phyloP scores from a whole-genome alignment of 805 yeast species.

The Suhomyces emberorum region DNA sequence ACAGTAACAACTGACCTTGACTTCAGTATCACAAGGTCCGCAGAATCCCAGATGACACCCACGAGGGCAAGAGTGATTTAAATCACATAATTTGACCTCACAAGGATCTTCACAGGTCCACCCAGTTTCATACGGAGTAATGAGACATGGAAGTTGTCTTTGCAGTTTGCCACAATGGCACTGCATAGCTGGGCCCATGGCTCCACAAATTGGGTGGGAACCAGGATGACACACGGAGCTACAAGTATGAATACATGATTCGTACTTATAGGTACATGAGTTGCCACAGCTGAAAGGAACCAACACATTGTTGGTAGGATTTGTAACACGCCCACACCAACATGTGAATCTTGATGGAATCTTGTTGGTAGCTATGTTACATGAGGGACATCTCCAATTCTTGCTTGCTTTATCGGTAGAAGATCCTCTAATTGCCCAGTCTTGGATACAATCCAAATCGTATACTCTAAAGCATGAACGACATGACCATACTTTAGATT shows the following conservation, averaged over 20 bases:
- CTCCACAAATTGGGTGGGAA: constrained; percentile 77
- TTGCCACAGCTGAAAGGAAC: constrained; percentile 89
- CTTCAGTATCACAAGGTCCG: constrained; percentile 59
- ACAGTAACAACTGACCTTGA: constrained; percentile 67
- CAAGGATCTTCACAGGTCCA: constrained; percentile 69
- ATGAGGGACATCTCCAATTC: constrained; percentile 85
- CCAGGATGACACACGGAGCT: constrained; percentile 83
- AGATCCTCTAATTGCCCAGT: constrained; percentile 81
- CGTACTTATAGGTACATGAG: constrained; percentile 58
- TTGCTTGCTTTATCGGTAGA: constrained; percentile 53
- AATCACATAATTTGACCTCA: constrained; percentile 55
- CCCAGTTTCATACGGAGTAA: constrained; percentile 64
- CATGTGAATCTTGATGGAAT: constrained; percentile 64
- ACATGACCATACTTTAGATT: constrained; percentile 77
- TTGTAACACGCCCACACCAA: constrained; percentile 82
- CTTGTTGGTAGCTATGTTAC: constrained; percentile 51
- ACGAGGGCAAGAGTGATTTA: constrained; percentile 62
- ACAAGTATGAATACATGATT: constrained; percentile 70
- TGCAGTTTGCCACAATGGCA: constrained; percentile 73
- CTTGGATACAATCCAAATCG: constrained; percentile 77
- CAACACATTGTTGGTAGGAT: constrained; percentile 56
- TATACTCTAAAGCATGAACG: constrained; percentile 74
- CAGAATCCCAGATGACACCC: constrained; percentile 81
- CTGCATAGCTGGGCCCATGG: constrained; percentile 64
- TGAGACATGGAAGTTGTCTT: constrained; percentile 67